These are phyloP conservation scores for Volvox reticuliferus DNA, from an alignment of 139 green algal genomes.

Conservation along the genomic window DNA sequence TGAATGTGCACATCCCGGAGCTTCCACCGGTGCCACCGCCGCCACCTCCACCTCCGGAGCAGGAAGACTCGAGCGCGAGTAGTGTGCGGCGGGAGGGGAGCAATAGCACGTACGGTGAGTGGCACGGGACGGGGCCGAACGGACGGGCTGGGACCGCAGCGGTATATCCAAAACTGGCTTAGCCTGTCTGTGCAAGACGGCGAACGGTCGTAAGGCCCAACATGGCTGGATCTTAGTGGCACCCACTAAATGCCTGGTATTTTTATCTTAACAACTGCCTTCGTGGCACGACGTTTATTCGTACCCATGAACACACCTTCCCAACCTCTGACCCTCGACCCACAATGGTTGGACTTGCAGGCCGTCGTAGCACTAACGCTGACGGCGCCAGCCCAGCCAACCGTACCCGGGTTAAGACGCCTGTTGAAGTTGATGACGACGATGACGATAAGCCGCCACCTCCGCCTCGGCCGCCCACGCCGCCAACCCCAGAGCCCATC, in stretches of 20 bases:
- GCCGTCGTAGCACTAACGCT: not conserved
- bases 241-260: too few species aligned
- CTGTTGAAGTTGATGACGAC: not conserved
- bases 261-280: too few species aligned
- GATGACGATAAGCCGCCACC: conserved; percentile 51
- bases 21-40: conserved; percentile 30
- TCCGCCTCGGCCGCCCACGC: conserved; percentile 33
- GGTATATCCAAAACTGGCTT: too few species aligned
- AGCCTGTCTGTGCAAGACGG: too few species aligned
- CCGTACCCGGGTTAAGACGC: too few species aligned
- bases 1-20: conserved; percentile 44
- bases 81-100: not conserved
- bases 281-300: too few species aligned
- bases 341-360: not conserved
- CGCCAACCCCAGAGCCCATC: conserved; percentile 44
- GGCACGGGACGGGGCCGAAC: too few species aligned
- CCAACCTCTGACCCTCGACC: too few species aligned
- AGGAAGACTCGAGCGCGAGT: not conserved
- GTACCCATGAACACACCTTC: too few species aligned
- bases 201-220: too few species aligned
- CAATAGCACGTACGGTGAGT: not conserved
- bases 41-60: conserved; percentile 1
- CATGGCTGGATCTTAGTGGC: too few species aligned
- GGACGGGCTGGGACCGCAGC: too few species aligned
- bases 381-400: not conserved